Conservation (phyloP, 2,329 filamentous ascomycete genomes). For the Penicillium sp. region DNA sequence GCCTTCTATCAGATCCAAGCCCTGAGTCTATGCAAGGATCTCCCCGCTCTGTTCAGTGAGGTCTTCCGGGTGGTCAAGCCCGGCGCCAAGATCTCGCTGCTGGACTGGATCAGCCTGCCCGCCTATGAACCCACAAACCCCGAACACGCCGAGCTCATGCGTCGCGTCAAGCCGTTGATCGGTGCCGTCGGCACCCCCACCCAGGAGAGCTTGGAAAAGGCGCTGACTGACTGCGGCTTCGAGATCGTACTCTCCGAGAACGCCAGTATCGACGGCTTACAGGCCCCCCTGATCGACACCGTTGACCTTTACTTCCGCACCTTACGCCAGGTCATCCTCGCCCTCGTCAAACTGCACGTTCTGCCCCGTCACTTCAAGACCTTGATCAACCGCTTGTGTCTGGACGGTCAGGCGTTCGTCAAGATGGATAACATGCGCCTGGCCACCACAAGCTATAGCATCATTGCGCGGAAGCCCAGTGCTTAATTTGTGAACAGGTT, state of each 20-base stretch:
- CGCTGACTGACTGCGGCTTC: constrained; percentile 50
- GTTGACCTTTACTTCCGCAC: constrained; percentile 56
- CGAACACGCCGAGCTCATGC: constrained; percentile 53
- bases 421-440: constrained; percentile 57
- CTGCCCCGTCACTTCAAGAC: constrained; percentile 54
- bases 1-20: constrained; percentile 60
- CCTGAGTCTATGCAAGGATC: constrained; percentile 54
- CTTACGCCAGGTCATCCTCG: constrained; percentile 50
- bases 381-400: constrained; percentile 53
- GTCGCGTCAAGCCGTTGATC: constrained; percentile 55
- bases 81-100: constrained; percentile 50
- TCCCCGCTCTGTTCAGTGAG: constrained; percentile 48
- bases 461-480: constrained; percentile 51
- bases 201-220: constrained; percentile 47
- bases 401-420: constrained; percentile 56
- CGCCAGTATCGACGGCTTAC: constrained; percentile 52
- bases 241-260: constrained; percentile 50
- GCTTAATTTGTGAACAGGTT: constrained; percentile 4
- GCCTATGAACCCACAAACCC: constrained; percentile 49
- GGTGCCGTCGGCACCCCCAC: constrained; percentile 57
- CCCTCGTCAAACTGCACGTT: constrained; percentile 47
- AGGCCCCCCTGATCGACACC: constrained; percentile 54
- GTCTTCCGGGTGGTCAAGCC: constrained; percentile 52
- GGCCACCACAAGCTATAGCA: constrained; percentile 53
- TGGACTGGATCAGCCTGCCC: constrained; percentile 56